A percentile compares a stretch with the other conserved stretches of the same genome.
phyloP scores from a whole-genome alignment of 129 eudicot genomes.

The Logfia minima region DNA sequence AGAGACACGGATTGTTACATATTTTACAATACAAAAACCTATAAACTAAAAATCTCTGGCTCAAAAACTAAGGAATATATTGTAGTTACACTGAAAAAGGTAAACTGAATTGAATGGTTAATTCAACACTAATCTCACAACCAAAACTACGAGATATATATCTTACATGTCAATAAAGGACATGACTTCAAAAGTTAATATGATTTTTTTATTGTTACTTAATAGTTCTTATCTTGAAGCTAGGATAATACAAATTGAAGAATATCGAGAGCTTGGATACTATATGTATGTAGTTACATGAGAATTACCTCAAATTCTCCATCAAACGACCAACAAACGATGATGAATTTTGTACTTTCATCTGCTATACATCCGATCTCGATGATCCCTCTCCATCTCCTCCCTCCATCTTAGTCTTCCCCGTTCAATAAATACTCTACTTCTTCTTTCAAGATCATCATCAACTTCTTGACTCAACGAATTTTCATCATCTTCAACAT shows the following conservation, averaged over 20 bases:
- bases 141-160: slow-evolving; percentile 14
- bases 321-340: not conserved
- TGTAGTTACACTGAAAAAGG: not conserved
- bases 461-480: not conserved
- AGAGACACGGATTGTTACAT: too few relatives aligned
- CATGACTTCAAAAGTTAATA: slow-evolving; percentile 1
- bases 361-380: slow-evolving; percentile 1
- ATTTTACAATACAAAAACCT: not conserved
- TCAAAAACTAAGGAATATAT: not conserved
- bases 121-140: slow-evolving; percentile 19
- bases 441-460: slow-evolving; percentile 36
- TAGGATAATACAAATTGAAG: not conserved
- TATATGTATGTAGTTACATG: not conserved
- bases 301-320: not conserved
- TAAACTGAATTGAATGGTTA: not conserved
- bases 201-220: not conserved
- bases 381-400: slow-evolving; percentile 25
- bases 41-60: not conserved
- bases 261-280: not conserved
- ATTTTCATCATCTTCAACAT: not conserved
- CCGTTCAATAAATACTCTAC: slow-evolving; percentile 27
- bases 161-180: not conserved
- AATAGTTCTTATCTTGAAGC: not conserved
- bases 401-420: slow-evolving; percentile 27
- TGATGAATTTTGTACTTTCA: not conserved